phyloP scores from a whole-genome alignment of 805 yeast species.

The Clavispora asparagi region DNA sequence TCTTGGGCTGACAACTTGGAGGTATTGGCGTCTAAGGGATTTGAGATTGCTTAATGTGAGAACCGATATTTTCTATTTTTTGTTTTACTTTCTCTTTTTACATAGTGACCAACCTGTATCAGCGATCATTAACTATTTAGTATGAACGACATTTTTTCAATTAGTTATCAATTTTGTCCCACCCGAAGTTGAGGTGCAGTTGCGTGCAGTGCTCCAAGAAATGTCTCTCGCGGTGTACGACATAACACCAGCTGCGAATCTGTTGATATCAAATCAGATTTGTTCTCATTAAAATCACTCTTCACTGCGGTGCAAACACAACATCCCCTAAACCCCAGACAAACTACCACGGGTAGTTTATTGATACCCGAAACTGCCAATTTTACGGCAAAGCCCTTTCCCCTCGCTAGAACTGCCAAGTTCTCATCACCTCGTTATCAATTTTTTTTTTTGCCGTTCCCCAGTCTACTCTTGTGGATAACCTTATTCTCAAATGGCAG shows the following conservation, averaged over 20 bases:
- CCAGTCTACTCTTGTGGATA: neutral
- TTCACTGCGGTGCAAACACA: neutral
- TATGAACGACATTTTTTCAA: too few relatives aligned
- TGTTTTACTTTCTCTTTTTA: too few relatives aligned
- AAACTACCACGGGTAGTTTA: neutral
- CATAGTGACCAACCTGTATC: too few relatives aligned
- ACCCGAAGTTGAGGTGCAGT: neutral
- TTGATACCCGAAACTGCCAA: neutral
- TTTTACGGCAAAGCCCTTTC: neutral
- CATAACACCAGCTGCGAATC: neutral
- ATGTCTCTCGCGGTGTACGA: neutral
- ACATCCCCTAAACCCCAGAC: neutral
- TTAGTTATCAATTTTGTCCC: too few relatives aligned
- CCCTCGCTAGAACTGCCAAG: neutral
- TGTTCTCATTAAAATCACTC: neutral
- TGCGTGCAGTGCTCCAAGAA: neutral
- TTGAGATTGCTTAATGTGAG: neutral
- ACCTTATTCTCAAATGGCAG: slow-evolving; percentile 5
- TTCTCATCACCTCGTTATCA: neutral
- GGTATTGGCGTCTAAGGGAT: slow-evolving; percentile 17
- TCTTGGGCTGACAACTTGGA: slow-evolving; percentile 28
- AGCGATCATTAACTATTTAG: too few relatives aligned
- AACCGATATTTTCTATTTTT: too few relatives aligned
- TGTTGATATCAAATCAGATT: neutral
- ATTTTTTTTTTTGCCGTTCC: neutral